Conservation (phyloP, 1,284 basidiomycete genomes). For the Ceratobasidium sp. region DNA sequence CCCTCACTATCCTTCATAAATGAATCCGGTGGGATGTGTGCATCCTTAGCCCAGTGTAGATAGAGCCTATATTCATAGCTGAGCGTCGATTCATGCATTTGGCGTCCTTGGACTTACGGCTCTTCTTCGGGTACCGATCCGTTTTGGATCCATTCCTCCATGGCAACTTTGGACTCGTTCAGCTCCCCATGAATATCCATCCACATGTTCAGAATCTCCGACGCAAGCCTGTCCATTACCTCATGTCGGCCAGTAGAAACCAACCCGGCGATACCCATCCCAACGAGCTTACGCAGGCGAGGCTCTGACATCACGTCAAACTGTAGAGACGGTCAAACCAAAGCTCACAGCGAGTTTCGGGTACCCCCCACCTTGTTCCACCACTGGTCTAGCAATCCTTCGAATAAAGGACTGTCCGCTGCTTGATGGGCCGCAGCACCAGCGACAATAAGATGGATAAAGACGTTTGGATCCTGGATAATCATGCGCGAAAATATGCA, state of each 20-base stretch:
- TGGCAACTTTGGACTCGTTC: constrained; percentile 66
- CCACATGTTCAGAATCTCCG: constrained; percentile 87
- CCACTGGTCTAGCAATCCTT: constrained; percentile 76
- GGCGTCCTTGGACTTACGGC: constrained; percentile 4
- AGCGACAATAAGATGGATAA: constrained; percentile 69
- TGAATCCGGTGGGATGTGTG: constrained; percentile 58
- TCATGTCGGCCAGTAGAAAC: constrained; percentile 72
- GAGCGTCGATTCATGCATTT: not conserved
- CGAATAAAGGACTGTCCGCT: constrained; percentile 58
- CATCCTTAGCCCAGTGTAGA: constrained; percentile 69
- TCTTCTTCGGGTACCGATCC: constrained; percentile 15
- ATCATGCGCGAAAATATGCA: constrained; percentile 73
- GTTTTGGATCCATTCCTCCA: constrained; percentile 43
- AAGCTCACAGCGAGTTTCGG: no score
- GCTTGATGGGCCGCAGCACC: constrained; percentile 55
- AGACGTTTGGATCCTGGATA: constrained; percentile 66
- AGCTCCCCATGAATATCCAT: constrained; percentile 88
- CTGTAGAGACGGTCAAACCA: constrained; percentile 54
- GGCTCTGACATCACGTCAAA: constrained; percentile 87
- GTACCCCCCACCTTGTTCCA: constrained; percentile 82
- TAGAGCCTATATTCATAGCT: constrained; percentile 18
- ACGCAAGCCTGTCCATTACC: constrained; percentile 71
- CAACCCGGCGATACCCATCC: constrained; percentile 75
- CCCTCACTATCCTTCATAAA: constrained; percentile 67
- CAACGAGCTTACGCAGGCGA: constrained; percentile 72